phyloP scores from a whole-genome alignment of 2,329 filamentous ascomycete genomes.

The Fusarium papillatum region DNA sequence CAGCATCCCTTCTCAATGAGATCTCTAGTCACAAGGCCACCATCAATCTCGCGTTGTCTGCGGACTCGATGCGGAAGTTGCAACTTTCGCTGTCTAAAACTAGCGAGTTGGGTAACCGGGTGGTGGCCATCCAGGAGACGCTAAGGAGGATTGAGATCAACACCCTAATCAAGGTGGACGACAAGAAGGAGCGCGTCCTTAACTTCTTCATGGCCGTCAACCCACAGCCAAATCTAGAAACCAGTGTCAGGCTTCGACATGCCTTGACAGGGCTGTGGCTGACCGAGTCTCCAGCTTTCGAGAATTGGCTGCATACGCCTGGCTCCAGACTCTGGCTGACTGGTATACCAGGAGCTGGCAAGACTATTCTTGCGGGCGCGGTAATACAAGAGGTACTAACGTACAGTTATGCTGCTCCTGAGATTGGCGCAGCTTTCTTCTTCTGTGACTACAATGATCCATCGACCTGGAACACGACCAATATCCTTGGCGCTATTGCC shows the following conservation, averaged over 20 bases:
- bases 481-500: not conserved
- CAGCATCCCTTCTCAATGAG: slow-evolving; percentile 5
- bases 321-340: not conserved
- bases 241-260: not conserved
- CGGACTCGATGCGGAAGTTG: slow-evolving; percentile 25
- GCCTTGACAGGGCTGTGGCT: not conserved
- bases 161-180: not conserved
- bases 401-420: not conserved
- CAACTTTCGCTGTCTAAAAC: not conserved
- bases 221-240: not conserved
- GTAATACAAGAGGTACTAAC: slow-evolving; percentile 7
- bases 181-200: not conserved
- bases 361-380: slow-evolving; percentile 18
- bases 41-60: slow-evolving; percentile 7
- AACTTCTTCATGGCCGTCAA: slow-evolving; percentile 11
- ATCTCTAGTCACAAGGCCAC: slow-evolving; percentile 28
- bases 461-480: not conserved
- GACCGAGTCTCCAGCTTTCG: not conserved
- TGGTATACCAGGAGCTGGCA: not conserved
- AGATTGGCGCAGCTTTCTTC: not conserved
- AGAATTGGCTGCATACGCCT: not conserved
- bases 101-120: not conserved
- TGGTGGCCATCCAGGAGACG: not conserved
- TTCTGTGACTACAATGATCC: not conserved
- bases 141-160: slow-evolving; percentile 17